phyloP scores from a whole-genome alignment of 495 filamentous ascomycete genomes.

The Penicillium antarcticum region DNA sequence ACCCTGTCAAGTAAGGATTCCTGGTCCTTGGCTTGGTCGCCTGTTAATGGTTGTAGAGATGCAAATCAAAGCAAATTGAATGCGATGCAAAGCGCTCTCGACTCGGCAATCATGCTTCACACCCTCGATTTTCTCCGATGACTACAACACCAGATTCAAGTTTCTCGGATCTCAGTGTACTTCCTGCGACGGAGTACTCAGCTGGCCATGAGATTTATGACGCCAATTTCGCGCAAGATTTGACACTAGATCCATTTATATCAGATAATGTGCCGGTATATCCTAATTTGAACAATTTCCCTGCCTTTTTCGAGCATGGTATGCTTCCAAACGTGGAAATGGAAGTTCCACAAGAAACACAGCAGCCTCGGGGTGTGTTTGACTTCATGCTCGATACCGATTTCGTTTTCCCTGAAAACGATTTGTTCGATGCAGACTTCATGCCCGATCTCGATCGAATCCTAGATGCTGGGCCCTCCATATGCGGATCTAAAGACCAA shows the following conservation, averaged over 20 bases:
- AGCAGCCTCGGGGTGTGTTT: constrained; percentile 24
- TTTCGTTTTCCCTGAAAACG: constrained; percentile 11
- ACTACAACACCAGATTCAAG: constrained; percentile 8
- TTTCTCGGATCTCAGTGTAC: constrained; percentile 4
- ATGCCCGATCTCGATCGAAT: constrained; percentile 22
- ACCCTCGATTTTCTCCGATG: not conserved
- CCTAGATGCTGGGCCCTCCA: constrained; percentile 6
- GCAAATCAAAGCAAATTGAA: constrained; percentile 9
- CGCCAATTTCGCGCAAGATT: not conserved
- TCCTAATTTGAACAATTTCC: constrained; percentile 11
- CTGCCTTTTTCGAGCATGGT: constrained; percentile 29
- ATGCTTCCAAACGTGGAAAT: constrained; percentile 14
- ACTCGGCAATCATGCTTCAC: not conserved
- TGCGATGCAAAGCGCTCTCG: constrained; percentile 3
- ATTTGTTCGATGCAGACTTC: constrained; percentile 19
- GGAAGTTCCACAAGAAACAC: not conserved
- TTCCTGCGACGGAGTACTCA: constrained; percentile 1
- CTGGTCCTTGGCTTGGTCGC: too few relatives aligned
- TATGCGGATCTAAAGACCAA: constrained; percentile 3
- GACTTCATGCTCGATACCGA: constrained; percentile 27
- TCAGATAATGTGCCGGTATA: not conserved
- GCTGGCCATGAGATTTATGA: constrained; percentile 2
- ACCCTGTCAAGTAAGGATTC: constrained; percentile 19
- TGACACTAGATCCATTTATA: not conserved
- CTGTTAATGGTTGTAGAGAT: constrained; percentile 7